Evolutionary conservation across 805 yeast genomes (phyloP), one percentile per base, ranked within the genome.

Genomic region (Helenozyma rhizophorensis): DNA sequence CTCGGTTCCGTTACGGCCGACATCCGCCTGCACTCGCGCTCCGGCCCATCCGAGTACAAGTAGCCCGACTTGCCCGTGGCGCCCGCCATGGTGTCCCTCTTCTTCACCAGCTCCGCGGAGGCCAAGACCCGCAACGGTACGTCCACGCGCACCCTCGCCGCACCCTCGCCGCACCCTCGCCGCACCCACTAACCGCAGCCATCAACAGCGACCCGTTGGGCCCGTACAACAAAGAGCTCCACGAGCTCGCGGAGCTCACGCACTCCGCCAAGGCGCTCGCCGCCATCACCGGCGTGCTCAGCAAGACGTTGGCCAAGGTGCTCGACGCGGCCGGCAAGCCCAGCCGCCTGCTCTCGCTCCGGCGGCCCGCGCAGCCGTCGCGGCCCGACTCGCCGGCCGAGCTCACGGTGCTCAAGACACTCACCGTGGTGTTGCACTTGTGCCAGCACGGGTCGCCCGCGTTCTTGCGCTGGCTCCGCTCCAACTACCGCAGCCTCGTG

Each of bases 191-290:
- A 33, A 33, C 27, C n/a, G 2, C 31, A 51, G 76, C 80, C 7
- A 76, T 81, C 15, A 71, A 68, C 42, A 65, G 64, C 36, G 80
- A 76, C 37, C 60, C 68, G 2, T 58, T 67, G 45, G 79, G 83
- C 1, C 81, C 81, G 1, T 72, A 74, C 6, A 72, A 76, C n/a
- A 58, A 69, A 5, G 72, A 77, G 37, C 57, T 78, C 48, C 69
- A 70, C 36, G 76, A 75, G 30, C 54, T 78, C 2, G 65, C 80
- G 1, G 54, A 60, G 3, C 50, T 74, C 14, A 66, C 83, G 0
- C 63, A 59, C 34, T 53, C 64, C 29, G 40, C 60, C 11, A 59
- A 56, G 39, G 60, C 68, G 9, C 43, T 72, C 18, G 50, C 53
- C 11, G 60, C 58, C 19, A 68, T 78, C 6, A 54, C 58, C 5